Percentiles rank a stretch among this genome's conserved stretches.
Conservation (phyloP, 495 filamentous ascomycete species). For the Cryomyces antarcticus region DNA sequence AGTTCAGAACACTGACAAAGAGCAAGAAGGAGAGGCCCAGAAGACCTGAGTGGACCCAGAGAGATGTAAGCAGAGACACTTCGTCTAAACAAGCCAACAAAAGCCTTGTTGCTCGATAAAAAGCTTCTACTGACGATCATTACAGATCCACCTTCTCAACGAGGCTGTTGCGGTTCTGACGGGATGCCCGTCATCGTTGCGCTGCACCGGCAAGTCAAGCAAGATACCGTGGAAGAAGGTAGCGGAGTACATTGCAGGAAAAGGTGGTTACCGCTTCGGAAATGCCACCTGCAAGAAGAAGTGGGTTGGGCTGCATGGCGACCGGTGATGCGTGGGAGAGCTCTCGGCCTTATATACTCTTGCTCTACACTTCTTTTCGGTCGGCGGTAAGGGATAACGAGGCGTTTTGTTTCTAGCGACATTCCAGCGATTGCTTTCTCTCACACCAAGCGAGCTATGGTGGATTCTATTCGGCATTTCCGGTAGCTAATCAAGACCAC, state of each 20-base stretch:
- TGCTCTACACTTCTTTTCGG: background rate
- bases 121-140: background rate
- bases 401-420: too few species aligned
- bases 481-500: too few species aligned
- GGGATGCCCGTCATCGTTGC: too few species aligned
- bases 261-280: conserved; percentile 73
- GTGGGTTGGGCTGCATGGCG: conserved; percentile 22
- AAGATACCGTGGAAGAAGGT: conserved; percentile 49
- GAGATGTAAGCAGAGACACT: conserved; percentile 44
- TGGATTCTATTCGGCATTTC: too few species aligned
- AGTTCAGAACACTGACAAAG: conserved; percentile 65
- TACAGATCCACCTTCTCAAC: conserved; percentile 5
- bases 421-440: too few species aligned
- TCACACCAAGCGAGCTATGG: too few species aligned
- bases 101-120: background rate
- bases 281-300: conserved; percentile 78
- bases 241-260: conserved; percentile 41
- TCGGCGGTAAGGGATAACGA: too few species aligned
- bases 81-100: too few species aligned
- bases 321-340: background rate
- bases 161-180: conserved; percentile 1
- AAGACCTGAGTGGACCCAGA: conserved; percentile 54
- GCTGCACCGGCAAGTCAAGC: background rate
- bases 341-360: background rate
- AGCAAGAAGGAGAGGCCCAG: conserved; percentile 48